Base-by-base conservation (phyloP, 23 red algal genomes). In the Gracilaria caudata region DNA sequence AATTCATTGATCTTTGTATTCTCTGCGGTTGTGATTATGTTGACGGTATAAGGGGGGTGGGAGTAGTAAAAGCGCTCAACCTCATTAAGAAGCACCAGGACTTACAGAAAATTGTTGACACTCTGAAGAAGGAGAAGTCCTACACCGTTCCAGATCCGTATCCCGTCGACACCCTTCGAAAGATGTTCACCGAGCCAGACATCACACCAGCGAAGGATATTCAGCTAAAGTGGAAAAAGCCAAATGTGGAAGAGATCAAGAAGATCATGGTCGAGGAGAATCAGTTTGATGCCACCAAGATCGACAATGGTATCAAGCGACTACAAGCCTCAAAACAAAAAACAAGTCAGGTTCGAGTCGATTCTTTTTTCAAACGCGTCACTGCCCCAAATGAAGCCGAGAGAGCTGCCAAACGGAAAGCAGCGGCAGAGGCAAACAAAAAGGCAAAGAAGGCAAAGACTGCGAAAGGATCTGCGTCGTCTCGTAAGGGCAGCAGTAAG, bases 1-100 rank as follows among this genome's bases (percentile, higher is more conserved):
- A 99, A 47, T 99, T 99, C 80, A 76, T 95, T 41, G 97, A 99
- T 59, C 53, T 99, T 20, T 99, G 97, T 47, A 99, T 99, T 78
- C 81, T 99, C 37, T 99, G 97, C 33, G 97, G 97, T 0, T 99
- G 97, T 40, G 97, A 99, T 80, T 99, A 99, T 55, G 82, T 89
- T 19, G 80, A 94, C 68, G 86, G 93, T 11, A 95, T 99, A 59
- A 86, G 72, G 65, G 93, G 93, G 47, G 93, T 99, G 55, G 97
- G 97, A 28, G 84, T 87, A 6, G 78, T 83, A 33, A 95, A 84
- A 44, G 97, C 97, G 9, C 61, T 99, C 29, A 91, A 51, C 20
- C 84, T 99, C 38, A 92, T 99, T 43, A 73, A 79, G 4, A 82
- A 99, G 77, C 93, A 94, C 53, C 55, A 77, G 5, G 77, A 92